These are phyloP conservation scores for Scheffersomyces ergatensis DNA, from an alignment of 805 yeast genomes.

Conservation along the genomic window DNA sequence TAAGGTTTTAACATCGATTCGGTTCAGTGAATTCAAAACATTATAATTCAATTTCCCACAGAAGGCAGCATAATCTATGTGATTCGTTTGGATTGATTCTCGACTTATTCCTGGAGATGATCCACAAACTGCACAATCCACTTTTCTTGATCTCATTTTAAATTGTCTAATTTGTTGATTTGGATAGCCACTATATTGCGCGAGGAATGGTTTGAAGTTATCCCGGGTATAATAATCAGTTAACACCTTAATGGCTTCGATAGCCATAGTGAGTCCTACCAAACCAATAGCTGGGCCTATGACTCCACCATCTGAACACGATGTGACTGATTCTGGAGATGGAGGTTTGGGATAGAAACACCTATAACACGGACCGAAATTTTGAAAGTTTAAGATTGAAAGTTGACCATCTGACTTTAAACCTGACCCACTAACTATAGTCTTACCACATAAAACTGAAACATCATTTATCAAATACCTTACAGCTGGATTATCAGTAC, in stretches of 20 bases:
- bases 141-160: conserved; percentile 71
- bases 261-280: conserved; percentile 85
- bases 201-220: conserved; percentile 65
- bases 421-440: conserved; percentile 91
- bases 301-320: conserved; percentile 92
- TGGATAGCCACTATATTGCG: conserved; percentile 67
- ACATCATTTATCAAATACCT: conserved; percentile 86
- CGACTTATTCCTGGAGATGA: conserved; percentile 47
- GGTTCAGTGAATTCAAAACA: conserved; percentile 41
- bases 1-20: conserved; percentile 46
- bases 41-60: conserved; percentile 63
- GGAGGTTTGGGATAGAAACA: conserved; percentile 94
- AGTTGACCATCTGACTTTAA: conserved; percentile 89
- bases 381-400: conserved; percentile 62
- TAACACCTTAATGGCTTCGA: conserved; percentile 77
- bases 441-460: conserved; percentile 62
- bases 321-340: conserved; percentile 71
- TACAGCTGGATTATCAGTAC: conserved; percentile 90
- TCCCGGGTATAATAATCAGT: conserved; percentile 49
- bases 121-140: conserved; percentile 66
- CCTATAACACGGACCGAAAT: conserved; percentile 86
- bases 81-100: conserved; percentile 42
- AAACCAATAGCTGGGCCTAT: conserved; percentile 95
- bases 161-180: conserved; percentile 66
- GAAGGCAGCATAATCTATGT: conserved; percentile 64